Percentiles rank a stretch among this genome's conserved stretches.
These are phyloP conservation scores for Rubia tinctorum DNA, from an alignment of 305 asterid species.

Conservation along the genomic window DNA sequence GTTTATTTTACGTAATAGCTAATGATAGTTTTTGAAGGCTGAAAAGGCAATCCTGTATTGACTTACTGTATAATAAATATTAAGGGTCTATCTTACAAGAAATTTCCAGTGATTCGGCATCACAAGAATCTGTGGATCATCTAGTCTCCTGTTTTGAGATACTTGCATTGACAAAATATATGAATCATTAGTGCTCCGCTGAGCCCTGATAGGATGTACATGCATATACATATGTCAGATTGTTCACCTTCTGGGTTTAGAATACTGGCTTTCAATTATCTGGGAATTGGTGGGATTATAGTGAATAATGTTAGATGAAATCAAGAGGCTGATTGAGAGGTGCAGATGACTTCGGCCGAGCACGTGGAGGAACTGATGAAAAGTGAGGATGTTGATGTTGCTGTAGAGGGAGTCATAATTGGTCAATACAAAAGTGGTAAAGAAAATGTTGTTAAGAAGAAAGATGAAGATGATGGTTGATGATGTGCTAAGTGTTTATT, in stretches of 20 bases:
- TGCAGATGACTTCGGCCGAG: slow-evolving; percentile 55
- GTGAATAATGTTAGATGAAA: slow-evolving; percentile 19
- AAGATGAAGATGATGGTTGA: no score
- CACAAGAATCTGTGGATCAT: no score
- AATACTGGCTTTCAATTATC: slow-evolving; percentile 46
- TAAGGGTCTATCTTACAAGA: no score
- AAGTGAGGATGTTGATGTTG: slow-evolving; percentile 47
- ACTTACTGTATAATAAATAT: no score
- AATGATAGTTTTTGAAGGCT: no score
- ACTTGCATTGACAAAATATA: no score
- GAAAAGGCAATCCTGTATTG: no score
- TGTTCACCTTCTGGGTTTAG: slow-evolving; percentile 43
- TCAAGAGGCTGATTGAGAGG: slow-evolving; percentile 12
- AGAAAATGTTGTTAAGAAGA: no score
- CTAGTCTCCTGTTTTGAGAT: no score
- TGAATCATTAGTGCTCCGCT: slow-evolving; percentile 52
- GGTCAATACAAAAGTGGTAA: slow-evolving; percentile 15
- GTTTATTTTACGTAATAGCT: no score
- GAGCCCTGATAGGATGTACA: slow-evolving; percentile 70
- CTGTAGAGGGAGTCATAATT: slow-evolving; percentile 41
- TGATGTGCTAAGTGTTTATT: no score
- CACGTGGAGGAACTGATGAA: slow-evolving; percentile 72
- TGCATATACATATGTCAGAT: slow-evolving; percentile 71
- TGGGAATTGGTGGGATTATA: slow-evolving; percentile 16
- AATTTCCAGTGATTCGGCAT: no score